Evolutionary conservation across 306 rosid species (phyloP), one percentile per base, ranked within the genome.

Genomic region (Ziziphus jujuba): DNA sequence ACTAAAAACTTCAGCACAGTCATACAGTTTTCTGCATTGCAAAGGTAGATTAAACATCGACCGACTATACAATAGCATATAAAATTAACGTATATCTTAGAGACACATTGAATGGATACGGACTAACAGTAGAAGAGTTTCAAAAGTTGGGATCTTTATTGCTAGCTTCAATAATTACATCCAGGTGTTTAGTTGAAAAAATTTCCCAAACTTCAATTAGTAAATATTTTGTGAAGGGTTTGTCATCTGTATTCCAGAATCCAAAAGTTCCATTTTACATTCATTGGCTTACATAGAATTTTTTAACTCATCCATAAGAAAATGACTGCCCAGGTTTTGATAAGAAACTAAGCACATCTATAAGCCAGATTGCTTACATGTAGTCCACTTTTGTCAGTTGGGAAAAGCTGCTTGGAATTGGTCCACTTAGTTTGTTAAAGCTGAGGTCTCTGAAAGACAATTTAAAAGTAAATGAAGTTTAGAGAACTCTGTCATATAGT

Each of bases 371-470:
- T 51, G 47, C 88, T 76, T 82, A 91, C 96, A 89, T 70, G 81
- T 69, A 28, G 12, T 73, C 54, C 34, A 52, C 56, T 0, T 72
- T 22, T 50, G 19, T 54, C 20, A 84, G 65, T 57, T 73, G 14
- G 4, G 5, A n/a, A 67, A 59, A 84, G 79, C 16, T 61, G 21
- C 16, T 44, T 3, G 95, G 95, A 72, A 92, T 82, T 64, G 8
- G 64, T 28, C 92, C 98, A 19, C 70, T 81, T 69, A 89, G 64
- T 45, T 79, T 79, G 81, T 92, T 92, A 59, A 80, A 87, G 81
- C 98, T 86, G 61, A 92, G 87, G 71, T 92, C 98, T 80, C 97
- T 92, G 93, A 63, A 75, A 64, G 38, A n/a, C 8, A 56, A 56
- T 40, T 17, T 38, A n/a, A 50, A 57, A 35, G 31, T 40, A 34